Conservation (phyloP, 2,329 filamentous ascomycete genomes). For the Cryphonectria radicalis region DNA sequence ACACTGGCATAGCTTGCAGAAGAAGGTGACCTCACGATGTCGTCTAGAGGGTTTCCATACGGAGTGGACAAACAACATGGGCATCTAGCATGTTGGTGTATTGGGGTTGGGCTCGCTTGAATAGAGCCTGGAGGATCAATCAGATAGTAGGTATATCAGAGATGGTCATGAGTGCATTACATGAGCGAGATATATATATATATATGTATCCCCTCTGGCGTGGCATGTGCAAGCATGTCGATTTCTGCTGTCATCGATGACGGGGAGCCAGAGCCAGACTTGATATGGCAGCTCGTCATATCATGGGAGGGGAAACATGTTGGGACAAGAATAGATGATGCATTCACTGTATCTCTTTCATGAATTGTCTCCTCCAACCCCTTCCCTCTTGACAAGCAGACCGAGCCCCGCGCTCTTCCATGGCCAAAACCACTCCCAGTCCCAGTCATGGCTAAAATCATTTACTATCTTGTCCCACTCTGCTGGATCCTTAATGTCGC, state of each 20-base stretch:
- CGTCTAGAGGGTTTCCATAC: not conserved
- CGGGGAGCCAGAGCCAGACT: not conserved
- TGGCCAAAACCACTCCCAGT: no score
- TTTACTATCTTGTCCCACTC: slow-evolving; percentile 52
- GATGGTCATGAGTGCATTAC: not conserved
- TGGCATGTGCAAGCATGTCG: not conserved
- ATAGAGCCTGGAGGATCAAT: not conserved
- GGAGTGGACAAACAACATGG: not conserved
- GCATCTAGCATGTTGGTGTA: not conserved
- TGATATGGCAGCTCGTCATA: not conserved
- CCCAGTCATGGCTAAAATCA: slow-evolving; percentile 42
- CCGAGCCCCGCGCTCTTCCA: slow-evolving; percentile 53
- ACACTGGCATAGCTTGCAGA: not conserved
- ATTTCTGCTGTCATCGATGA: not conserved
- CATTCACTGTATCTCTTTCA: not conserved
- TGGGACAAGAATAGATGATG: not conserved
- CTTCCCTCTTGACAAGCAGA: slow-evolving; percentile 44
- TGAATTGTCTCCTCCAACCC: not conserved
- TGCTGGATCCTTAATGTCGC: slow-evolving; percentile 50
- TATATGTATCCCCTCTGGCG: not conserved
- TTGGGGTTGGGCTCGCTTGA: not conserved
- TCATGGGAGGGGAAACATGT: not conserved
- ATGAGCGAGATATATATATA: slow-evolving; percentile 3
- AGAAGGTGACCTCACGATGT: not conserved
- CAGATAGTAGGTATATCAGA: not conserved